Percentiles rank a stretch among this genome's conserved stretches.
phyloP scores from a whole-genome alignment of 345 rosid genomes.

The Pistacia atlantica region DNA sequence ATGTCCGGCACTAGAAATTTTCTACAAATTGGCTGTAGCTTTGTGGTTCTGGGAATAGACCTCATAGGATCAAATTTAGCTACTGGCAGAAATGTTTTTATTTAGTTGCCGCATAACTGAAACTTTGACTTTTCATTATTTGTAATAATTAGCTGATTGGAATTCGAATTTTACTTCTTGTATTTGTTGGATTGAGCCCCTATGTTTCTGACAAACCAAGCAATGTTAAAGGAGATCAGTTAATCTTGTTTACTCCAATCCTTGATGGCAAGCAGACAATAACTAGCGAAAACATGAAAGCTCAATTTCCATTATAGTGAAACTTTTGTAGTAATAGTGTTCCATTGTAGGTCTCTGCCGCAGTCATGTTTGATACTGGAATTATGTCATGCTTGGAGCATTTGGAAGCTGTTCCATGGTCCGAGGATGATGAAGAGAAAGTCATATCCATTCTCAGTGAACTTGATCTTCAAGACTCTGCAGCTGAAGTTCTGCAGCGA shows the following conservation, averaged over 20 bases:
- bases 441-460: conserved; percentile 58
- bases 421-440: conserved; percentile 77
- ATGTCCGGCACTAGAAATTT: background rate
- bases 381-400: conserved; percentile 72
- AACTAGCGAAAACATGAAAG: no score
- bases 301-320: conserved; percentile 7
- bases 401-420: conserved; percentile 95
- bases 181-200: background rate
- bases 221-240: background rate
- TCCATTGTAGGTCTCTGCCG: conserved; percentile 69
- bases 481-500: conserved; percentile 69
- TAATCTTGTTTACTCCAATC: background rate
- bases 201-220: background rate
- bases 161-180: background rate
- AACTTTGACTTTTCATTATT: background rate
- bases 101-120: background rate
- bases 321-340: conserved; percentile 6
- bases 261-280: background rate
- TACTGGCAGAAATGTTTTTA: background rate
- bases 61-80: background rate
- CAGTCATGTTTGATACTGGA: conserved; percentile 72
- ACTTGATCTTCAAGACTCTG: conserved; percentile 69
- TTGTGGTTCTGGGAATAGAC: conserved; percentile 1
- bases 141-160: background rate
- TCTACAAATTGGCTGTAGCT: background rate